Base-by-base conservation (phyloP, 2,329 filamentous ascomycete genomes). In the Sporothrix protearum region DNA sequence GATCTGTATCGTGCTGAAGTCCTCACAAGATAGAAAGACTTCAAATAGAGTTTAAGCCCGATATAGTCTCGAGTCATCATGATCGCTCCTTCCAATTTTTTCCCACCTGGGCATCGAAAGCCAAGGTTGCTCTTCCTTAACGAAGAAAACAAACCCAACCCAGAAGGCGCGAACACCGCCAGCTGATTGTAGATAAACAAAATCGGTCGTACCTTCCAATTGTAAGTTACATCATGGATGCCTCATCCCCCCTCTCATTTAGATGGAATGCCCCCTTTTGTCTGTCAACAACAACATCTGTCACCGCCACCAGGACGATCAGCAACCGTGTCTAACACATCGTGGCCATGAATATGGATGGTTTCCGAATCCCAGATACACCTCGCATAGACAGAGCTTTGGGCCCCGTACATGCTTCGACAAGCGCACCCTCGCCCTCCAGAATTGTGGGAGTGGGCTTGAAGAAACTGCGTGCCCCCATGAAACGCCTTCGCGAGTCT, bases 291-390 rank as follows among this genome's bases (percentile, higher is more conserved):
- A 45, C 10, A 6, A 42, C 57, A 22, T 39, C 4, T 14, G n/a
- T 7, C 36, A 28, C 22, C 22, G 28, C 36, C 36, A 28, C 19
- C 63, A n/a, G 25, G n/a, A 59, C 12, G 22, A 67, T n/a, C 25
- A 4, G 28, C 28, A 49, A 3, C 12, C 14, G 7, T 1, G 5
- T 10, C 12, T 12, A 0, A 33, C 16, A 22, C 1, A 28, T 3
- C 28, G 28, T 45, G 25, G 7, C 6, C 42, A 66, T 66, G 63
- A 42, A 66, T 4, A 63, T 55, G 47, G 71, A 64, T 12, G 71
- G 70, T 22, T 51, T 57, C 28, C 25, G 66, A 3, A 71, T 73
- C 28, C 73, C 73, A 19, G 69, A 70, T 7, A 71, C 71, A 19
- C 73, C 73, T 66, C 42, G 57, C 5, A 16, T 42, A n/a, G 59